These are phyloP conservation scores for Paspalum notatum DNA, from an alignment of 176 grass and related monocot species.

Conservation along the genomic window DNA sequence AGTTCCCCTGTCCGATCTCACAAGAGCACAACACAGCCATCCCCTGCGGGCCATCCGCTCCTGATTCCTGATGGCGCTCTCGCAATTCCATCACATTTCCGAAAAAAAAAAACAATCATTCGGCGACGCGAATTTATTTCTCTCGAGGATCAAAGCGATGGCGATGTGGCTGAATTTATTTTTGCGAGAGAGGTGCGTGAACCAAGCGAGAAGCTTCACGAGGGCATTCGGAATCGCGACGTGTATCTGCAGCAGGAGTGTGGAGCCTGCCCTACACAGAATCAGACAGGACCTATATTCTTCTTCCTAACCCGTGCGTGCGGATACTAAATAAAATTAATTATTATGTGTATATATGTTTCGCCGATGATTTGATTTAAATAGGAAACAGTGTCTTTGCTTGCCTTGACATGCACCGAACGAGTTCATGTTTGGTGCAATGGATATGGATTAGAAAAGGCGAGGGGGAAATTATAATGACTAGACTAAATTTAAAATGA, in stretches of 20 bases:
- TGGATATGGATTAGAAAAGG: conserved; percentile 30
- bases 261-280: neutral
- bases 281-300: conserved; percentile 31
- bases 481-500: neutral
- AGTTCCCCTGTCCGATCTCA: conserved; percentile 37
- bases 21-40: conserved; percentile 32
- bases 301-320: conserved; percentile 44
- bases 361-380: neutral
- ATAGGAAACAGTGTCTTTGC: conserved; percentile 22
- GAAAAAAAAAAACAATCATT: conserved; percentile 8
- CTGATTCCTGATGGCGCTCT: neutral
- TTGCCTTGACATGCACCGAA: conserved; percentile 44
- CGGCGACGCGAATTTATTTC: neutral
- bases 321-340: neutral
- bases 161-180: conserved; percentile 31
- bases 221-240: neutral
- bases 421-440: conserved; percentile 38
- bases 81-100: conserved; percentile 36
- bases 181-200: conserved; percentile 5
- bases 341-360: neutral
- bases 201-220: conserved; percentile 57
- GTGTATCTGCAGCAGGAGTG: neutral
- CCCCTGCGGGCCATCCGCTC: conserved; percentile 16
- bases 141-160: neutral
- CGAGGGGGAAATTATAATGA: neutral